phyloP scores from a whole-genome alignment of 129 eudicot species.

The Saposhnikovia divaricata region DNA sequence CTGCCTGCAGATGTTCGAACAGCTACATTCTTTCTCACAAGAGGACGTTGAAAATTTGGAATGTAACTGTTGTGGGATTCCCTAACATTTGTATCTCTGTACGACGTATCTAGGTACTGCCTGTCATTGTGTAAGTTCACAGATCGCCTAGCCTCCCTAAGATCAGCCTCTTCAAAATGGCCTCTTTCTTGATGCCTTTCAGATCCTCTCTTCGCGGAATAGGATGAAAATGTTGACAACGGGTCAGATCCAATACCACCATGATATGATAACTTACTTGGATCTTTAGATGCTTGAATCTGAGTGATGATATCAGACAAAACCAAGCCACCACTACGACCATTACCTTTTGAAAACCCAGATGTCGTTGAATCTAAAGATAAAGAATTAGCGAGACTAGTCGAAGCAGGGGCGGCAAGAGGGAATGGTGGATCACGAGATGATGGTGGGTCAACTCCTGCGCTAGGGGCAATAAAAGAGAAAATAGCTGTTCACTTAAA shows the following conservation, averaged over 20 bases:
- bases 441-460: slow-evolving; percentile 99
- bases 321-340: slow-evolving; percentile 66
- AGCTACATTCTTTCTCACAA: slow-evolving; percentile 61
- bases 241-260: slow-evolving; percentile 45
- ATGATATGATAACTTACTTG: slow-evolving; percentile 46
- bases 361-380: slow-evolving; percentile 44
- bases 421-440: slow-evolving; percentile 98
- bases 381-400: slow-evolving; percentile 46
- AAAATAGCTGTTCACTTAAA: slow-evolving; percentile 33
- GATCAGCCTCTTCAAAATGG: slow-evolving; percentile 51
- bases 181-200: slow-evolving; percentile 60
- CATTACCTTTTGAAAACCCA: slow-evolving; percentile 39
- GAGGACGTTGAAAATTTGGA: slow-evolving; percentile 89
- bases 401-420: slow-evolving; percentile 92
- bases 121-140: slow-evolving; percentile 52
- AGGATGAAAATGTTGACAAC: slow-evolving; percentile 50
- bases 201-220: slow-evolving; percentile 51
- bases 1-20: slow-evolving; percentile 64
- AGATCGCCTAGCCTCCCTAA: slow-evolving; percentile 57
- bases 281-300: slow-evolving; percentile 84
- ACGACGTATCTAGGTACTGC: slow-evolving; percentile 52
- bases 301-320: slow-evolving; percentile 85
- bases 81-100: slow-evolving; percentile 51
- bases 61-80: slow-evolving; percentile 48
- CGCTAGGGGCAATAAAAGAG: slow-evolving; percentile 57